Evolutionary conservation across 129 eudicot genomes (phyloP).

Genomic region (Apium graveolens): DNA sequence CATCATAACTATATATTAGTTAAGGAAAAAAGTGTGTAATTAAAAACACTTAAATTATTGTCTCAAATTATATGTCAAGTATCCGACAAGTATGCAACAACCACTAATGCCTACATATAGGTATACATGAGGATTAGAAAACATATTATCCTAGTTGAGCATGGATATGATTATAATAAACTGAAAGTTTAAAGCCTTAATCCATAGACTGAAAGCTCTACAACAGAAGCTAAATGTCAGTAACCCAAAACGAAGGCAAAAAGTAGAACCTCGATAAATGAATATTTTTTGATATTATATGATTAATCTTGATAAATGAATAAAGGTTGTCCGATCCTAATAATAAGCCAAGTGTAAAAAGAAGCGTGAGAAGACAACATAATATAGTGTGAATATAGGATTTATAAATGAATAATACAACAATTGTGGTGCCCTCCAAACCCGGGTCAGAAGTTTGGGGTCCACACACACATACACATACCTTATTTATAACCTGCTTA

Average conservation of each 20-base stretch:
- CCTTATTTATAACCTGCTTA: too few relatives aligned
- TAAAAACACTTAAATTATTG: too few relatives aligned
- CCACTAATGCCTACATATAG: background rate
- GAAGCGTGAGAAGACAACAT: too few relatives aligned
- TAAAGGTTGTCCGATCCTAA: too few relatives aligned
- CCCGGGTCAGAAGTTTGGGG: too few relatives aligned
- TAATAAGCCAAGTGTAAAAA: too few relatives aligned
- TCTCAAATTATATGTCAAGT: too few relatives aligned
- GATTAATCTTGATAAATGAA: too few relatives aligned
- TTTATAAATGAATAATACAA: too few relatives aligned
- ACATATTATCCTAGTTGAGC: background rate
- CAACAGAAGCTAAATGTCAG: background rate
- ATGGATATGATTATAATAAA: background rate
- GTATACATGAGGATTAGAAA: background rate
- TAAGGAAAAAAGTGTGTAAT: background rate
- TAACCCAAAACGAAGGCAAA: background rate
- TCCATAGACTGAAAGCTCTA: background rate
- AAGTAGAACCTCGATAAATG: background rate
- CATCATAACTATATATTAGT: background rate
- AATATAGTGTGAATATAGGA: too few relatives aligned
- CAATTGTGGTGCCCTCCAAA: too few relatives aligned
- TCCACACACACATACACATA: too few relatives aligned
- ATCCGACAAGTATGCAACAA: background rate
- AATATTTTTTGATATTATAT: background rate
- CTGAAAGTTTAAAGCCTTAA: background rate